Evolutionary conservation across 225 moss, liverwort and hornwort genomes (phyloP).

Genomic region (Marchantia polymorpha): DNA sequence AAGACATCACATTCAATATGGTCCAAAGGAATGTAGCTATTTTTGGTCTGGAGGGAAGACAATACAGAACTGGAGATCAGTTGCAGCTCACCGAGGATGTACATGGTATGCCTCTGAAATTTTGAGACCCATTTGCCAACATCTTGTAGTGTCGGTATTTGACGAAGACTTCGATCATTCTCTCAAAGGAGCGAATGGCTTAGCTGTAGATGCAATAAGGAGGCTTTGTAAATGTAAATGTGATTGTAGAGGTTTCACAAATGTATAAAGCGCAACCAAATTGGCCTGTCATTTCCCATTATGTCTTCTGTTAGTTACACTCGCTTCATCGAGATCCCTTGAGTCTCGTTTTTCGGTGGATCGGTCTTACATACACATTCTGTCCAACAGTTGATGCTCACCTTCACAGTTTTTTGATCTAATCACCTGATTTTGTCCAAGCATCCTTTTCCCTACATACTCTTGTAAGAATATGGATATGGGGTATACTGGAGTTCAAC

Average conservation of each 20-base stretch:
- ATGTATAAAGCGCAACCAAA: constrained; percentile 3
- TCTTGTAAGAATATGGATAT: too few relatives aligned
- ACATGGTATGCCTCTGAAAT: constrained; percentile 6
- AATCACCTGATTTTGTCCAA: too few relatives aligned
- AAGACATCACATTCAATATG: not conserved
- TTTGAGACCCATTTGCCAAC: not conserved
- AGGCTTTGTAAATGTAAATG: constrained; percentile 12
- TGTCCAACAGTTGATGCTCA: too few relatives aligned
- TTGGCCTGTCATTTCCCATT: not conserved
- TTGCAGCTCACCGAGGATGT: constrained; percentile 8
- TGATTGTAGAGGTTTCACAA: not conserved
- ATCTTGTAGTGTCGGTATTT: not conserved
- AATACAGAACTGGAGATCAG: constrained; percentile 13
- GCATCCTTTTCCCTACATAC: too few relatives aligned
- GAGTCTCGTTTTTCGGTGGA: not conserved
- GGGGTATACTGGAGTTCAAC: too few relatives aligned
- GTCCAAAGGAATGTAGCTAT: not conserved
- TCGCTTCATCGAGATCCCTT: not conserved
- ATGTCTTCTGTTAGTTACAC: not conserved
- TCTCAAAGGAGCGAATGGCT: not conserved
- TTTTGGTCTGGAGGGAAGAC: constrained; percentile 8
- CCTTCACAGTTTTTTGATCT: too few relatives aligned
- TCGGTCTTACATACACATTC: too few relatives aligned
- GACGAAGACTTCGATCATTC: not conserved
- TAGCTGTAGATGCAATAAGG: constrained; percentile 12